Conservation (phyloP, 495 filamentous ascomycete genomes). For the Penicillium lividum region DNA sequence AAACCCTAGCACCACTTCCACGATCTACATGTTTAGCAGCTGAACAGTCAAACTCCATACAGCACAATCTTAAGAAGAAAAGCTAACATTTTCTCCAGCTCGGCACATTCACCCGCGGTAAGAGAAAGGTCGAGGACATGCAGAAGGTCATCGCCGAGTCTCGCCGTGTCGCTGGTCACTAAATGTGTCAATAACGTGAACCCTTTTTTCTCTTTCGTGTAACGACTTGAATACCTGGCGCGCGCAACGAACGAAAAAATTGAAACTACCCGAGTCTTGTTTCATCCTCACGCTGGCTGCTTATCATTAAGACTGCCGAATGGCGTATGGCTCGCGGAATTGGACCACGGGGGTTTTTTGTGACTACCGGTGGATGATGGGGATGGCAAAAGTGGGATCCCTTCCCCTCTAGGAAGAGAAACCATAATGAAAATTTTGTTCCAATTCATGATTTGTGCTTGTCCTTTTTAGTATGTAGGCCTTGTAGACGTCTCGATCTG, state of each 20-base stretch:
- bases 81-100: constrained; percentile 55
- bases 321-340: constrained; percentile 31
- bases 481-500: background rate
- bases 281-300: constrained; percentile 14
- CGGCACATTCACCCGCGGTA: constrained; percentile 95
- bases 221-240: constrained; percentile 35
- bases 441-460: constrained; percentile 21
- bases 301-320: constrained; percentile 14
- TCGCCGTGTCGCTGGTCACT: constrained; percentile 75
- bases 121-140: constrained; percentile 99
- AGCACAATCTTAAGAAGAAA: background rate
- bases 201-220: constrained; percentile 26
- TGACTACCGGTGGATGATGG: constrained; percentile 32
- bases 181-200: constrained; percentile 42
- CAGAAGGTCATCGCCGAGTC: constrained; percentile 95
- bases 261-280: constrained; percentile 15
- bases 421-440: constrained; percentile 38
- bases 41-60: background rate
- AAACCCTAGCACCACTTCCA: background rate
- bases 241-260: constrained; percentile 28
- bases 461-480: constrained; percentile 2
- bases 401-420: constrained; percentile 31
- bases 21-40: background rate
- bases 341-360: constrained; percentile 30
- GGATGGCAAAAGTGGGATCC: constrained; percentile 37